A percentile compares a stretch with the other conserved stretches of the same genome.
Conservation (phyloP, 768 basidiomycete genomes). For the Naganishia randhawae region DNA sequence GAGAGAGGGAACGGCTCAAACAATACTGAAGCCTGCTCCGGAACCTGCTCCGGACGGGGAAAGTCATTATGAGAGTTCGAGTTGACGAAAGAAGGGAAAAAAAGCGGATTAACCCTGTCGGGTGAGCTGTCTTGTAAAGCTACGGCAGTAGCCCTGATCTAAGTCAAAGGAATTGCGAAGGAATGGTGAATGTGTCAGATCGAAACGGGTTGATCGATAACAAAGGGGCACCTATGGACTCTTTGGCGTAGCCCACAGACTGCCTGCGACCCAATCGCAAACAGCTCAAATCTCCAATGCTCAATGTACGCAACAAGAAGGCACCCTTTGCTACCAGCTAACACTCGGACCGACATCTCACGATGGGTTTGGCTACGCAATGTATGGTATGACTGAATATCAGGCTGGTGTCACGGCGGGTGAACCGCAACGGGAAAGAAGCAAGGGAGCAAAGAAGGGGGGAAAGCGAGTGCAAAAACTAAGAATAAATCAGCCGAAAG, state of each 20-base stretch:
- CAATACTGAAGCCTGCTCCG: too few relatives aligned
- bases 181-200: background rate
- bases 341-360: background rate
- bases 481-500: constrained; percentile 1
- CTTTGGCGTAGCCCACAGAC: background rate
- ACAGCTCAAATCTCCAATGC: background rate
- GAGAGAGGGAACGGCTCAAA: background rate
- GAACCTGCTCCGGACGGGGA: too few relatives aligned
- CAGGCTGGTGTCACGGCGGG: background rate
- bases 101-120: background rate
- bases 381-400: background rate
- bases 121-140: background rate
- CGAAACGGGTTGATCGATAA: background rate
- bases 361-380: constrained; percentile 2
- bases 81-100: background rate
- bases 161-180: background rate
- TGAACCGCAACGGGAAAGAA: background rate
- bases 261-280: background rate
- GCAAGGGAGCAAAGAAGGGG: background rate
- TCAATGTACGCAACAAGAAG: background rate
- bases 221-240: background rate
- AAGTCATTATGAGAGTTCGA: background rate
- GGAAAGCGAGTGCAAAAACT: background rate
- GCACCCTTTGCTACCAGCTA: background rate
- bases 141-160: background rate